phyloP scores from a whole-genome alignment of 768 basidiomycete species.

The Amanita rimosa region DNA sequence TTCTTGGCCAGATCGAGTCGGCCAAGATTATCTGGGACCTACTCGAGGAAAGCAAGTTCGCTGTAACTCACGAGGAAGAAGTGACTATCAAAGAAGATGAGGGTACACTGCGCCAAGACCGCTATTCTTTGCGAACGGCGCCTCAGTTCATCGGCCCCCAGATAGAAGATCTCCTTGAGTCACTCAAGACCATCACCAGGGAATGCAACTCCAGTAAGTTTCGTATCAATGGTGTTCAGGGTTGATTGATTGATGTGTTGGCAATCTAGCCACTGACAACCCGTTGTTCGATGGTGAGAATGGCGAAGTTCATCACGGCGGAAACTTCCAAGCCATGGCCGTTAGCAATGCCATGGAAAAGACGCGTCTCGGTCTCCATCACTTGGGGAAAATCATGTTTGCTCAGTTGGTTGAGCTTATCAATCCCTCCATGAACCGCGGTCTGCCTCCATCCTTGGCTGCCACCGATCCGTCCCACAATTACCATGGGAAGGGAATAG shows the following conservation, averaged over 20 bases:
- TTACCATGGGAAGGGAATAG: slow-evolving; percentile 78
- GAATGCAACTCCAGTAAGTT: slow-evolving; percentile 77
- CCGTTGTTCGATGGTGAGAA: slow-evolving; percentile 66
- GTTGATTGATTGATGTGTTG: slow-evolving; percentile 2
- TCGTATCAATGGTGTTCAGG: not conserved
- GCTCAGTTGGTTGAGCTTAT: slow-evolving; percentile 60
- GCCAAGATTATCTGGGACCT: slow-evolving; percentile 61
- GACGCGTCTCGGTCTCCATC: slow-evolving; percentile 61
- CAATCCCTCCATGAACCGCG: slow-evolving; percentile 71
- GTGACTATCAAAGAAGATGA: slow-evolving; percentile 61
- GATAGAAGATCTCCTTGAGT: slow-evolving; percentile 63
- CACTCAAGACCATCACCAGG: slow-evolving; percentile 50
- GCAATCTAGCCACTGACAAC: slow-evolving; percentile 65
- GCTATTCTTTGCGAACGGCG: slow-evolving; percentile 63
- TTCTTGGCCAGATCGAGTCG: slow-evolving; percentile 41
- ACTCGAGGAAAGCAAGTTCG: slow-evolving; percentile 58
- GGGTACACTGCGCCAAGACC: slow-evolving; percentile 70
- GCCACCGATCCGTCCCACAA: slow-evolving; percentile 74
- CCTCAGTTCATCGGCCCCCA: slow-evolving; percentile 85
- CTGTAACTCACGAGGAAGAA: slow-evolving; percentile 59
- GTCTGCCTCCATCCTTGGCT: slow-evolving; percentile 70
- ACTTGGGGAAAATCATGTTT: slow-evolving; percentile 61
- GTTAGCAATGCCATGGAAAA: slow-evolving; percentile 86
- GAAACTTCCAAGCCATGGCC: slow-evolving; percentile 85
- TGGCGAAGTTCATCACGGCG: slow-evolving; percentile 64